Evolutionary conservation across 352 stramenopile species (phyloP), one percentile per base, ranked within the genome.

Genomic region (Pythium volutum): DNA sequence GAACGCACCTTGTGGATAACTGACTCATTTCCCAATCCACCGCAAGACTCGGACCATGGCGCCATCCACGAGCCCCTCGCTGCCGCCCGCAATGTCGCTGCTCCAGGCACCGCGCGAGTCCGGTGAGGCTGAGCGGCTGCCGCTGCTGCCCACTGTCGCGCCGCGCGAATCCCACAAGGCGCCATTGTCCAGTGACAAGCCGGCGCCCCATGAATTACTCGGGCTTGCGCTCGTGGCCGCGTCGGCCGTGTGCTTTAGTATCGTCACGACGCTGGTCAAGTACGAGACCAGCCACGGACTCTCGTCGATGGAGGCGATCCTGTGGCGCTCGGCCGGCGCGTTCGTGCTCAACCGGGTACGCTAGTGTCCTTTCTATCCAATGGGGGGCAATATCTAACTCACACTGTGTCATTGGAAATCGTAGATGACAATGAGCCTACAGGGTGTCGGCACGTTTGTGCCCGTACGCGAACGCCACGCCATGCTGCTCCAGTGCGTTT

Each of bases 181-280:
- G 43, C 41, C 18, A 16, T 18, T 4, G n/a, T 53, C 43, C 16
- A 29, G 29, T 7, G 18, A 31, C 23, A 6, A 36, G 10, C 16
- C 45, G 26, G 31, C 22, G 49, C 46, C 46, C 23, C 23, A 63
- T 48, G 38, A 59, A 33, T 47, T 71, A 8, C 59, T 69, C 3
- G 76, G 76, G 4, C 52, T 87, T 6, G 58, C 61, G 26, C 74
- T 74, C 39, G 76, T 88, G 48, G 76, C 75, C 3, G 38, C 75
- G 12, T 79, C 78, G 4, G 76, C 78, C 38, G 69, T 88, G 39
- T 81, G 75, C 33, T 72, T 88, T 47, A 88, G 78, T 42, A 63
- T 84, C 45, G 74, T 86, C 64, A 71, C 74, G 46, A 72, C 68
- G 29, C 74, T 75, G 33, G 74, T 86, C 55, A 88, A 88, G 73